These are phyloP conservation scores for Colletotrichum spaethianum DNA, from an alignment of 2,329 filamentous ascomycete species.

Conservation along the genomic window DNA sequence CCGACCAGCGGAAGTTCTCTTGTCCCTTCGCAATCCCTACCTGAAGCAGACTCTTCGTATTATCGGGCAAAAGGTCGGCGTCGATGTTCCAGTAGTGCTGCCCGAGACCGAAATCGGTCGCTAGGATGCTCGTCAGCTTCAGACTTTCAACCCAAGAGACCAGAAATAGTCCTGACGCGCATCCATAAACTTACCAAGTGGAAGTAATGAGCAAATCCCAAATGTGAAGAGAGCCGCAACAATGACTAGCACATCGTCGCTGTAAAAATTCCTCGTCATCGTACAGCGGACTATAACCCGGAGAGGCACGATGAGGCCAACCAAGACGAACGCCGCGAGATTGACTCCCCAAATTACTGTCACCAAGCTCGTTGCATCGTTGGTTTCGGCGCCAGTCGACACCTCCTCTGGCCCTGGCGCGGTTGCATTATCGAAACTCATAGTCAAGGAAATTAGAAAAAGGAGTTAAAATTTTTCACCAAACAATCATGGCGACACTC, in stretches of 20 bases:
- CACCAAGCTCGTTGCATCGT: constrained; percentile 16
- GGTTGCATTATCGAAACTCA: constrained; percentile 15
- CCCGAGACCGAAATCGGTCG: constrained; percentile 32
- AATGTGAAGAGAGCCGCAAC: constrained; percentile 37
- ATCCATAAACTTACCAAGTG: constrained; percentile 14
- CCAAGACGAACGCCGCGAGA: constrained; percentile 35
- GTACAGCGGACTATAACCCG: constrained; percentile 36
- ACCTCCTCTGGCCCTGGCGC: neutral
- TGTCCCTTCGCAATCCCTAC: neutral
- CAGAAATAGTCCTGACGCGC: no score
- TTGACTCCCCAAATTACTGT: constrained; percentile 34
- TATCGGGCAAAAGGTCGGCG: neutral
- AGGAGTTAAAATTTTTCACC: neutral
- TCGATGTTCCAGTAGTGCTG: constrained; percentile 34
- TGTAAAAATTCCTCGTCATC: constrained; percentile 33
- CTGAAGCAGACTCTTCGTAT: constrained; percentile 23
- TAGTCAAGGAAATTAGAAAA: neutral
- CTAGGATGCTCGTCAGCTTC: constrained; percentile 3
- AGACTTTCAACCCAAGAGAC: neutral
- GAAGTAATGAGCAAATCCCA: constrained; percentile 30
- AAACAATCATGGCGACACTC: constrained; percentile 21
- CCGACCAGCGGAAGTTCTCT: neutral
- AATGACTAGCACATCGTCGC: constrained; percentile 37
- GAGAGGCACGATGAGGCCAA: constrained; percentile 26
- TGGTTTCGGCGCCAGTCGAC: neutral